Conservation (phyloP, 495 filamentous ascomycete genomes). For the Lindgomyces ingoldianus region DNA sequence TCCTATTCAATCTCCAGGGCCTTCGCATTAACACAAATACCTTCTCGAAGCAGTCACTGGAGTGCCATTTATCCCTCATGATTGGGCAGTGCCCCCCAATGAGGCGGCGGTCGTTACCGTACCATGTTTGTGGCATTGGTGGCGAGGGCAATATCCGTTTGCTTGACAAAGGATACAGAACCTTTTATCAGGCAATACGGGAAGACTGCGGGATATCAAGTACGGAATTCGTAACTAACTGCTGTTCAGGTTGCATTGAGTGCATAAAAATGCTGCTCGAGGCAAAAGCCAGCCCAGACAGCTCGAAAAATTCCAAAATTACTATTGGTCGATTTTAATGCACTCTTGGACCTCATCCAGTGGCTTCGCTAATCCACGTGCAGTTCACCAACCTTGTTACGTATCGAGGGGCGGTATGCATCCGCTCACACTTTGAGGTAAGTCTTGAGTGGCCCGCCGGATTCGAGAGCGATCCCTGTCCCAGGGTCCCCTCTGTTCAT, state of each 20-base stretch:
- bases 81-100: slow-evolving; percentile 18
- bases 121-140: slow-evolving; percentile 14
- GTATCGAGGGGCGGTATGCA: slow-evolving; percentile 23
- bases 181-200: slow-evolving; percentile 18
- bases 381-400: slow-evolving; percentile 21
- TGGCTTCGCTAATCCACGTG: slow-evolving; percentile 35
- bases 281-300: slow-evolving; percentile 25
- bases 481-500: slow-evolving; percentile 4
- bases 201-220: slow-evolving; percentile 14
- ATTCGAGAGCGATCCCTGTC: slow-evolving; percentile 29
- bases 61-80: slow-evolving; percentile 16
- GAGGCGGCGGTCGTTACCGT: slow-evolving; percentile 1
- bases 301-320: slow-evolving; percentile 31
- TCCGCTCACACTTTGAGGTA: slow-evolving; percentile 24
- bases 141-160: slow-evolving; percentile 5
- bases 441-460: slow-evolving; percentile 22
- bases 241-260: slow-evolving; percentile 17
- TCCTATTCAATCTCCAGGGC: slow-evolving; percentile 8
- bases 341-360: slow-evolving; percentile 15
- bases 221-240: slow-evolving; percentile 23
- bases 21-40: slow-evolving; percentile 5
- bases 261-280: slow-evolving; percentile 32
- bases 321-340: slow-evolving; percentile 32
- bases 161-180: slow-evolving; percentile 12
- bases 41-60: slow-evolving; percentile 13